These are phyloP conservation scores for Penstemon davidsonii DNA, from an alignment of 257 asterid species.

Conservation along the genomic window DNA sequence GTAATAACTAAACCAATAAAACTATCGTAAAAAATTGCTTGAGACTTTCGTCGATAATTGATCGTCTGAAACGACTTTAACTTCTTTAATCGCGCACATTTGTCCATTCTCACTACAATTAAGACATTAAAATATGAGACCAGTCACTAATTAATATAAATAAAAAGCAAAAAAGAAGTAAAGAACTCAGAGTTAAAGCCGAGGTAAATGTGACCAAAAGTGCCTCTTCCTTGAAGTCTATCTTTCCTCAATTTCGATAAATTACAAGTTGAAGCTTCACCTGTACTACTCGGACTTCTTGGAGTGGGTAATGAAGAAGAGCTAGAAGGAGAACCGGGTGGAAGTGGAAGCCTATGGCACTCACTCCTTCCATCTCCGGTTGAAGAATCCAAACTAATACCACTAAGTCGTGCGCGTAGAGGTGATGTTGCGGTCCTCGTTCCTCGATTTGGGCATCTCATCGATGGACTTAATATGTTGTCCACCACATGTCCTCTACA, in stretches of 20 bases:
- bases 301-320: constrained; percentile 75
- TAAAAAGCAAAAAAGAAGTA: not conserved
- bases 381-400: constrained; percentile 63
- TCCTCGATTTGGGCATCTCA: constrained; percentile 71
- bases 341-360: constrained; percentile 78
- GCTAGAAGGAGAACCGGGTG: constrained; percentile 80
- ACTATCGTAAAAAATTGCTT: constrained; percentile 43
- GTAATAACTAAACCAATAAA: too few species aligned
- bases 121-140: constrained; percentile 14
- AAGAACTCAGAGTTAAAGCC: constrained; percentile 70
- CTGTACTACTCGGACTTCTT: constrained; percentile 53
- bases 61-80: constrained; percentile 80
- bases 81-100: constrained; percentile 99
- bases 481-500: constrained; percentile 72
- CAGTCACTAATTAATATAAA: not conserved
- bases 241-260: constrained; percentile 90
- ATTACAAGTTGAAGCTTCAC: constrained; percentile 45
- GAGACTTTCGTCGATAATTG: constrained; percentile 85
- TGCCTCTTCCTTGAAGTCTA: constrained; percentile 92
- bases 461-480: constrained; percentile 54
- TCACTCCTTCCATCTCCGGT: constrained; percentile 63
- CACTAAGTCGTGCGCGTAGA: constrained; percentile 63
- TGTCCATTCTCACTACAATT: constrained; percentile 83
- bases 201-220: constrained; percentile 94
- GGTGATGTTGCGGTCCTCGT: constrained; percentile 65